Conservation (phyloP, 257 asterid species). For the Gentiana dahurica region DNA sequence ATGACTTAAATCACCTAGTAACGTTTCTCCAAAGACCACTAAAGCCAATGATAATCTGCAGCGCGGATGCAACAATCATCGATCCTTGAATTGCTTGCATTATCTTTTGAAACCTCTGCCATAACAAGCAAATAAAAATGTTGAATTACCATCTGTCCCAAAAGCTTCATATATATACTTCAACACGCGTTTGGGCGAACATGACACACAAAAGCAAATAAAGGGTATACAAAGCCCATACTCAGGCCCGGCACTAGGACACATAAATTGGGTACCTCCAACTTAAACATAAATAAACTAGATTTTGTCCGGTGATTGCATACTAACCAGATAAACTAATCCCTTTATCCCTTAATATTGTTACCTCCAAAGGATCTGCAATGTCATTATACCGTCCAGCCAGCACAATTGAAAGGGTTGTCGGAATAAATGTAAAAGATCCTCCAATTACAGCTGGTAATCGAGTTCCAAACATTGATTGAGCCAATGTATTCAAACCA, state of each 20-base stretch:
- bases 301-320: too few relatives aligned
- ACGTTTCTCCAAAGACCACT: slow-evolving; percentile 94
- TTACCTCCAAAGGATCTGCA: slow-evolving; percentile 59
- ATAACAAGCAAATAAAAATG: slow-evolving; percentile 3
- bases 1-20: slow-evolving; percentile 32
- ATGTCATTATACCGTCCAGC: slow-evolving; percentile 57
- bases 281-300: too few relatives aligned
- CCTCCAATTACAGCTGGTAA: slow-evolving; percentile 84
- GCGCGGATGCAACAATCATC: slow-evolving; percentile 78
- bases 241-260: too few relatives aligned
- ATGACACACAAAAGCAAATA: too few relatives aligned
- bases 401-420: slow-evolving; percentile 72
- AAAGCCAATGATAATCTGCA: slow-evolving; percentile 81
- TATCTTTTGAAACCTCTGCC: slow-evolving; percentile 58
- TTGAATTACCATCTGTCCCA: slow-evolving; percentile 2
- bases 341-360: neutral
- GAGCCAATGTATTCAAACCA: slow-evolving; percentile 74
- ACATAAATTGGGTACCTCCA: too few relatives aligned
- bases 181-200: too few relatives aligned
- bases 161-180: neutral
- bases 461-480: slow-evolving; percentile 72
- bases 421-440: slow-evolving; percentile 73
- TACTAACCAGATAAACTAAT: neutral
- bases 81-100: slow-evolving; percentile 94
- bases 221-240: too few relatives aligned